Evolutionary conservation across 441 rosid genomes (phyloP).

Genomic region (Flueggea neowawraea): DNA sequence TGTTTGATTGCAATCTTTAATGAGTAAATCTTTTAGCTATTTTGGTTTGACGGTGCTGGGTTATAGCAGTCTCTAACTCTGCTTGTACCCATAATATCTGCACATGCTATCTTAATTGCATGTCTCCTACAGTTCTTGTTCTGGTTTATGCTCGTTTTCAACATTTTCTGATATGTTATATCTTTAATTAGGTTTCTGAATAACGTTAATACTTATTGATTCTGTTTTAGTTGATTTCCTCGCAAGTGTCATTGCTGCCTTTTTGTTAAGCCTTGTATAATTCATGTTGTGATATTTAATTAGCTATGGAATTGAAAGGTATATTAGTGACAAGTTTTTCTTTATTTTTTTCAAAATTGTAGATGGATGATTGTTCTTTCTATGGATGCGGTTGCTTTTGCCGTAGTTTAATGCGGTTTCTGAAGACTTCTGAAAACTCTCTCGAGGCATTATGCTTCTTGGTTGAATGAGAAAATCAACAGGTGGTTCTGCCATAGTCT

Average conservation of each 20-base stretch:
- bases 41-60: too few species aligned
- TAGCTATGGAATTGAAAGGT: background rate
- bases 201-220: too few species aligned
- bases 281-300: background rate
- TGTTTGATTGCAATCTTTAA: too few species aligned
- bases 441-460: slow-evolving; percentile 19
- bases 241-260: background rate
- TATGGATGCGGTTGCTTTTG: slow-evolving; percentile 22
- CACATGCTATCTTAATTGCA: too few species aligned
- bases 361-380: slow-evolving; percentile 56
- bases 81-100: too few species aligned
- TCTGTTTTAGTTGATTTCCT: too few species aligned
- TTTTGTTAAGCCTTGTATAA: background rate
- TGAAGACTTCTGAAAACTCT: slow-evolving; percentile 12
- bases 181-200: too few species aligned
- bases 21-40: too few species aligned
- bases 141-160: too few species aligned
- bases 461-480: slow-evolving; percentile 9
- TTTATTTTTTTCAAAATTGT: slow-evolving; percentile 15
- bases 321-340: background rate
- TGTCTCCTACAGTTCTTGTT: too few species aligned
- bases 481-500: slow-evolving; percentile 1
- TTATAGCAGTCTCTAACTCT: background rate
- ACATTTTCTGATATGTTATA: too few species aligned
- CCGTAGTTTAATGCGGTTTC: background rate